Conservation (phyloP, 2,329 filamentous ascomycete species). For the Xylariales sp. region DNA sequence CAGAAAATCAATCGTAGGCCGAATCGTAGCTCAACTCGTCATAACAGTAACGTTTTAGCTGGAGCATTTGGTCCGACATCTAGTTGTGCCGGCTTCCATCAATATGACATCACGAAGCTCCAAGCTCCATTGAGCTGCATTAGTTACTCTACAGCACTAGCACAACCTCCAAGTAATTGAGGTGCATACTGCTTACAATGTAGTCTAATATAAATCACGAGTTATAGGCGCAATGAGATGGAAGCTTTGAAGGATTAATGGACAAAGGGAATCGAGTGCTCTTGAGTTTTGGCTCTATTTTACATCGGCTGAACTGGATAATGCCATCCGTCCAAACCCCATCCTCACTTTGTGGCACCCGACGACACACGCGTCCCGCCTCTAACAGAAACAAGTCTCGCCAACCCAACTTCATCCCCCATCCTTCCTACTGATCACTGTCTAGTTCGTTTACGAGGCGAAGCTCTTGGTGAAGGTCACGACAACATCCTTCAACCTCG, state of each 20-base stretch:
- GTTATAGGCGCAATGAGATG: too few relatives aligned
- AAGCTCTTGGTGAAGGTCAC: slow-evolving; percentile 91
- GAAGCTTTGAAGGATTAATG: slow-evolving; percentile 18
- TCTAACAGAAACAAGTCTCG: slow-evolving; percentile 44
- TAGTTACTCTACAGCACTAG: background rate
- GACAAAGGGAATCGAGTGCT: slow-evolving; percentile 59
- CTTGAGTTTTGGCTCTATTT: slow-evolving; percentile 60
- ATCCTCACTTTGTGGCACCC: slow-evolving; percentile 45
- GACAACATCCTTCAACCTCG: slow-evolving; percentile 73
- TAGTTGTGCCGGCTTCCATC: too few relatives aligned
- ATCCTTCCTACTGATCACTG: slow-evolving; percentile 24
- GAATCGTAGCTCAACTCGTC: too few relatives aligned
- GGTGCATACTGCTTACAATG: too few relatives aligned
- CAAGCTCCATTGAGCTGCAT: slow-evolving; percentile 7
- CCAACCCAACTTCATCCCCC: slow-evolving; percentile 26
- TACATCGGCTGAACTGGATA: slow-evolving; percentile 52
- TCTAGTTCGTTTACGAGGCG: slow-evolving; percentile 46
- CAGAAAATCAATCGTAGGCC: too few relatives aligned
- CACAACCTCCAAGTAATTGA: too few relatives aligned
- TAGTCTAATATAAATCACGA: too few relatives aligned
- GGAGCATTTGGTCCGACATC: slow-evolving; percentile 6
- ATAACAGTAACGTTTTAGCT: too few relatives aligned
- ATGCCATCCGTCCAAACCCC: slow-evolving; percentile 37
- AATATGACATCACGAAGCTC: slow-evolving; percentile 11
- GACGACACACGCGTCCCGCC: slow-evolving; percentile 38